Evolutionary conservation across 1,139 yeast genomes (phyloP).

Genomic region (Saccharomyces hybrid): DNA sequence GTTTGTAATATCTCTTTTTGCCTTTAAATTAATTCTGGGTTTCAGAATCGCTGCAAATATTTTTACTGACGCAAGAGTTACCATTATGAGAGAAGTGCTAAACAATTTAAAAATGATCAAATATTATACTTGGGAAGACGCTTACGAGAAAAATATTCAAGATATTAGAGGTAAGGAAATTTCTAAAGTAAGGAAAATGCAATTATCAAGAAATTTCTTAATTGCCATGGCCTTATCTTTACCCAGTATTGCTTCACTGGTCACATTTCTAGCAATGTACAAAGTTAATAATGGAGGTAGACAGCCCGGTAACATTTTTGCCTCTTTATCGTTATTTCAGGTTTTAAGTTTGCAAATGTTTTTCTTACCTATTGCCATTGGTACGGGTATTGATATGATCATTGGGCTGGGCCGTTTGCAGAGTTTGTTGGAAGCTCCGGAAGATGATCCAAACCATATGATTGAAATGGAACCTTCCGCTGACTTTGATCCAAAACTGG

Average conservation of each 20-base stretch:
- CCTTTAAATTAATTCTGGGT: slow-evolving; percentile 38
- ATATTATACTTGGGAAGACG: slow-evolving; percentile 54
- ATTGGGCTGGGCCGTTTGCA: slow-evolving; percentile 57
- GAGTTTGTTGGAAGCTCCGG: slow-evolving; percentile 41
- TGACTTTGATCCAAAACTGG: slow-evolving; percentile 20
- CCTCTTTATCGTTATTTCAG: slow-evolving; percentile 71
- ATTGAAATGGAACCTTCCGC: slow-evolving; percentile 1
- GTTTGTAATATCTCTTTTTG: slow-evolving; percentile 26
- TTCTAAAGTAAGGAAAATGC: slow-evolving; percentile 42
- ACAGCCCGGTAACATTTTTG: slow-evolving; percentile 62
- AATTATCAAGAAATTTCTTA: slow-evolving; percentile 49
- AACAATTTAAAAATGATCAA: slow-evolving; percentile 47
- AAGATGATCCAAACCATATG: slow-evolving; percentile 28
- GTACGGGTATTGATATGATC: slow-evolving; percentile 58
- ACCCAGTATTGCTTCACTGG: slow-evolving; percentile 61
- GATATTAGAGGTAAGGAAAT: slow-evolving; percentile 44
- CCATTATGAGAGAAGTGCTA: slow-evolving; percentile 45
- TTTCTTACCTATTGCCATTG: slow-evolving; percentile 54
- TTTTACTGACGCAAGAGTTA: slow-evolving; percentile 46
- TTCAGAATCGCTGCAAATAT: slow-evolving; percentile 41
- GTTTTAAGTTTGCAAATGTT: slow-evolving; percentile 64
- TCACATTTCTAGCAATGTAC: slow-evolving; percentile 64
- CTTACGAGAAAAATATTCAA: slow-evolving; percentile 42
- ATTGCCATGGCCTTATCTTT: slow-evolving; percentile 53
- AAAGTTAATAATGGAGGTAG: slow-evolving; percentile 42